Percentiles rank a stretch among this genome's conserved stretches.
These are phyloP conservation scores for Apiospora kogelbergensis DNA, from an alignment of 2,329 filamentous ascomycete genomes.

Conservation along the genomic window DNA sequence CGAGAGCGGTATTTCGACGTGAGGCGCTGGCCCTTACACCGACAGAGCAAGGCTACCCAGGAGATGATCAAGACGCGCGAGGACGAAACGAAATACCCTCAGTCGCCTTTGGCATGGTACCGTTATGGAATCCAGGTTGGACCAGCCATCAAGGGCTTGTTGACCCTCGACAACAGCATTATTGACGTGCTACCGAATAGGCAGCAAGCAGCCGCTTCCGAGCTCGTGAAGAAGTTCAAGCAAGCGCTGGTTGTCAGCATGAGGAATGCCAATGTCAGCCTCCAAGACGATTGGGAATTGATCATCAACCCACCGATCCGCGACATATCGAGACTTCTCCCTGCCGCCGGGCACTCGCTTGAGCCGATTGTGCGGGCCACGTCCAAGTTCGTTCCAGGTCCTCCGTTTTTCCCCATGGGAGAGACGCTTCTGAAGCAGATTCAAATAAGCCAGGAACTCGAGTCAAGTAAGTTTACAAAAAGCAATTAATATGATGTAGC, in stretches of 20 bases:
- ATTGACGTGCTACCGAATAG: background rate
- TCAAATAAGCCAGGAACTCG: constrained; percentile 25
- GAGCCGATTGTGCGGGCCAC: constrained; percentile 20
- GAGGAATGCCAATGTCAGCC: background rate
- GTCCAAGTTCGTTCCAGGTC: constrained; percentile 27
- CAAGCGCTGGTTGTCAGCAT: background rate
- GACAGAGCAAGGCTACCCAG: constrained; percentile 35
- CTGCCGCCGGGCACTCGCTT: constrained; percentile 5
- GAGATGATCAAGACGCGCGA: constrained; percentile 28
- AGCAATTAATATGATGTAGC: background rate
- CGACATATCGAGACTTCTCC: background rate
- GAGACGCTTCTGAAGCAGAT: constrained; percentile 38
- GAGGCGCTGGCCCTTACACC: constrained; percentile 46
- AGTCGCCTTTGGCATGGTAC: constrained; percentile 8
- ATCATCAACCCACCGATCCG: background rate
- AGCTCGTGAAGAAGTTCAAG: constrained; percentile 2
- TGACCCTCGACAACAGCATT: background rate
- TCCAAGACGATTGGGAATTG: background rate
- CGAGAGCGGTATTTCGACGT: constrained; percentile 43
- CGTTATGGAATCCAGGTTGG: constrained; percentile 9
- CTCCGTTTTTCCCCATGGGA: constrained; percentile 35
- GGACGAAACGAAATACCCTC: constrained; percentile 25
- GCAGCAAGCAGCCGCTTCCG: background rate
- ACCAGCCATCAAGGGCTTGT: background rate
- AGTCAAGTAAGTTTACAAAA: constrained; percentile 22